These are phyloP conservation scores for Solidago caesia DNA, from an alignment of 129 eudicot genomes.

Conservation along the genomic window DNA sequence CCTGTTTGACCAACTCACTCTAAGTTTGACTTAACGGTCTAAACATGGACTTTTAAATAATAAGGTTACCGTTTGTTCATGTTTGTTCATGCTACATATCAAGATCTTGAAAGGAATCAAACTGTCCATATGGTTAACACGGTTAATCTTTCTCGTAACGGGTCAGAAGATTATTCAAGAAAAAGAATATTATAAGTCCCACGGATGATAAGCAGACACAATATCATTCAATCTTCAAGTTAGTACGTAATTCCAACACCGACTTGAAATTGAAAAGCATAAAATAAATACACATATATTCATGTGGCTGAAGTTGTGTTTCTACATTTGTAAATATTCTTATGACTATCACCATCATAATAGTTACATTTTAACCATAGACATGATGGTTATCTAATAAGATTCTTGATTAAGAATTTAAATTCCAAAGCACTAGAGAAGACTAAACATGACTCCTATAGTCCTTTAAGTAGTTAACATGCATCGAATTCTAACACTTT, in stretches of 20 bases:
- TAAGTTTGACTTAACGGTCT: slow-evolving; percentile 10
- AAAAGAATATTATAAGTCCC: neutral
- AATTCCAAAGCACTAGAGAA: slow-evolving; percentile 19
- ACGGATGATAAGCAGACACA: slow-evolving; percentile 10
- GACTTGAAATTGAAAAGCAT: slow-evolving; percentile 5
- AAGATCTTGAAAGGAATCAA: too few species aligned
- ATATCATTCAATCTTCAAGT: slow-evolving; percentile 17
- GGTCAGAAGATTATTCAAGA: slow-evolving; percentile 20
- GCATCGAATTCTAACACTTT: slow-evolving; percentile 23
- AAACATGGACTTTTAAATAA: neutral
- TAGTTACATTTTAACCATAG: slow-evolving; percentile 22
- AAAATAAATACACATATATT: slow-evolving; percentile 11
- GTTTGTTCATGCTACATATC: too few species aligned
- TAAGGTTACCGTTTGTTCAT: too few species aligned
- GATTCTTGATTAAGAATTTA: slow-evolving; percentile 22
- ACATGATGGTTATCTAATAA: slow-evolving; percentile 30
- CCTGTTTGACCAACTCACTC: slow-evolving; percentile 34
- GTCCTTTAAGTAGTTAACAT: slow-evolving; percentile 25
- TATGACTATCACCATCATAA: slow-evolving; percentile 17
- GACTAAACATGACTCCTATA: slow-evolving; percentile 1
- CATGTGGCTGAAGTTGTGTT: slow-evolving; percentile 16
- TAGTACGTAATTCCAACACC: slow-evolving; percentile 1
- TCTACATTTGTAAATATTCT: slow-evolving; percentile 15
- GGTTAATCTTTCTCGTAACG: neutral
- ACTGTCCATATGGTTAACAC: too few species aligned